Evolutionary conservation across 192 early-diverging fungal genomes (phyloP).

Genomic region (Geranomyces variabilis): DNA sequence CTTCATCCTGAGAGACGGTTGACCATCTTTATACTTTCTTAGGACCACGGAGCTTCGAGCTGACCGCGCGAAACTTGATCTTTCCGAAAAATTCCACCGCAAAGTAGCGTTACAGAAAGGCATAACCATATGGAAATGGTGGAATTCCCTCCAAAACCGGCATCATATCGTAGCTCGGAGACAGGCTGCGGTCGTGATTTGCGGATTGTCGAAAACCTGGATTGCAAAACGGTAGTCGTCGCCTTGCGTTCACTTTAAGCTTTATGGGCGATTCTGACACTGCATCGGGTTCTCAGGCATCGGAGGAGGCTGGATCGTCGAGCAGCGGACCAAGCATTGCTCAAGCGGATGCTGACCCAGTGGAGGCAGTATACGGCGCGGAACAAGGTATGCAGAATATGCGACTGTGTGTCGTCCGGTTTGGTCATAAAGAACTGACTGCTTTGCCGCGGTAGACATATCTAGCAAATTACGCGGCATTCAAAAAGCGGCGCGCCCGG

Average conservation of each 20-base stretch:
- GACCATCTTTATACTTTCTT: too few relatives aligned
- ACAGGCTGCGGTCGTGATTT: neutral
- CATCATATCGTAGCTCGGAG: neutral
- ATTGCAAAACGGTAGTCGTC: neutral
- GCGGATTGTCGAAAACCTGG: neutral
- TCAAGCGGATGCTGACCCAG: neutral
- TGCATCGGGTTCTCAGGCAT: too few relatives aligned
- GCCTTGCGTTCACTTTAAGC: too few relatives aligned
- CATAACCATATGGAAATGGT: constrained; percentile 2
- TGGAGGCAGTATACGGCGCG: neutral
- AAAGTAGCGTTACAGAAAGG: neutral
- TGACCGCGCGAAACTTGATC: neutral
- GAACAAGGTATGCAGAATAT: neutral
- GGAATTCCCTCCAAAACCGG: neutral
- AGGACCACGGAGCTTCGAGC: neutral
- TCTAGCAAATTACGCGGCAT: neutral
- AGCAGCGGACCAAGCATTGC: neutral
- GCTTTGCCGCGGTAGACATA: neutral
- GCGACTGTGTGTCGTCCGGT: too few relatives aligned
- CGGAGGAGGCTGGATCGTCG: neutral
- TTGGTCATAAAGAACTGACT: too few relatives aligned
- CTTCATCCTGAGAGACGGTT: too few relatives aligned
- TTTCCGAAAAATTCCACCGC: neutral
- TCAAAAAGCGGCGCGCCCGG: neutral
- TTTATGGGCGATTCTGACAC: too few relatives aligned